Conservation (phyloP, 2,329 filamentous ascomycete genomes). For the Fusarium sp. region DNA sequence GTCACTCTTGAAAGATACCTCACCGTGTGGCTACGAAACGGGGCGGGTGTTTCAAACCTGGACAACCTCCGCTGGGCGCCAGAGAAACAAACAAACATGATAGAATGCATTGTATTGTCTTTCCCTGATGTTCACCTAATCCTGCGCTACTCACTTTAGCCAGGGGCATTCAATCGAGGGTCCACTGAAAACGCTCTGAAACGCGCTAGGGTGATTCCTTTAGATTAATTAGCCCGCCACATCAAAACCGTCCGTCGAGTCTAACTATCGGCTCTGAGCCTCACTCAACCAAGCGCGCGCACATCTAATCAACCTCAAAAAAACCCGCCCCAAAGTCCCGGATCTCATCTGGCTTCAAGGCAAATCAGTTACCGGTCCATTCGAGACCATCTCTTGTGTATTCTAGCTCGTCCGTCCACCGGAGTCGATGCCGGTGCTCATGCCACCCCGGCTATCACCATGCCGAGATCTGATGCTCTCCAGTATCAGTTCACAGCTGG, state of each 20-base stretch:
- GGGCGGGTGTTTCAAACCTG: constrained; percentile 39
- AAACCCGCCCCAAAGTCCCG: too few relatives aligned
- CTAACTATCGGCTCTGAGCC: background rate
- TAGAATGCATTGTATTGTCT: background rate
- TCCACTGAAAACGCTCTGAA: constrained; percentile 25
- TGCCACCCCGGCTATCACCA: background rate
- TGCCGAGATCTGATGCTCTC: background rate
- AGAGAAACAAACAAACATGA: constrained; percentile 35
- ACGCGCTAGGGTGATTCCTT: constrained; percentile 26
- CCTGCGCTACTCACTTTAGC: constrained; percentile 3
- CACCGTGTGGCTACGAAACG: constrained; percentile 24
- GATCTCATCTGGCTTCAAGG: too few relatives aligned
- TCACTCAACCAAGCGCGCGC: too few relatives aligned
- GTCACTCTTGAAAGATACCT: background rate
- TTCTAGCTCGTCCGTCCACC: background rate
- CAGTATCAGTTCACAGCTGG: too few relatives aligned
- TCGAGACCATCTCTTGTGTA: too few relatives aligned
- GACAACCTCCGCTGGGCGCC: constrained; percentile 9
- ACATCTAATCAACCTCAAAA: too few relatives aligned
- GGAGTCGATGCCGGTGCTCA: background rate
- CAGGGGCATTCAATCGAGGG: constrained; percentile 4
- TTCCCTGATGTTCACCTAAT: background rate
- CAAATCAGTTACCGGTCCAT: too few relatives aligned
- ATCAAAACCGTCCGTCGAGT: background rate
- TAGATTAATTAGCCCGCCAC: constrained; percentile 9